Conservation (phyloP, 129 eudicot species). For the Kitagawia praeruptora region DNA sequence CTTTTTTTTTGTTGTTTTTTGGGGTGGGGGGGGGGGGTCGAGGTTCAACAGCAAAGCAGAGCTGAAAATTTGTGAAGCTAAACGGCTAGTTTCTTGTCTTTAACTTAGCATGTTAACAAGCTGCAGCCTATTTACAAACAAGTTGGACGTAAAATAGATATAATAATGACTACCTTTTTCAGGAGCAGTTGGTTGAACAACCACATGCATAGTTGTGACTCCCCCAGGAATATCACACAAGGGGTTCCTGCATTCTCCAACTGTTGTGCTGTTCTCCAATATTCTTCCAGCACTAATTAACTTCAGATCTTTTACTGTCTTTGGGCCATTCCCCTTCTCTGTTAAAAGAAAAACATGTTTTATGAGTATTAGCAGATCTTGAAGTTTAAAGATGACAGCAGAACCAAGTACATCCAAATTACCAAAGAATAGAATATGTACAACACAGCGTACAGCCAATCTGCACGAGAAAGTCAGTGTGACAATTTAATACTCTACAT, state of each 20-base stretch:
- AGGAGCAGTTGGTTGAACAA: conserved; percentile 54
- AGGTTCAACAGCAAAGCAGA: too few species aligned
- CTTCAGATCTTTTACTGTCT: conserved; percentile 72
- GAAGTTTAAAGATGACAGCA: background rate
- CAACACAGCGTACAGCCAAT: background rate
- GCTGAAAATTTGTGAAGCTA: background rate
- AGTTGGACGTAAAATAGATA: background rate
- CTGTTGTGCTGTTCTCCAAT: conserved; percentile 73
- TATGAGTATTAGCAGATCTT: background rate
- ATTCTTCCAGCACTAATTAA: conserved; percentile 73
- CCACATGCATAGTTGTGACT: conserved; percentile 82
- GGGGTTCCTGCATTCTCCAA: conserved; percentile 74
- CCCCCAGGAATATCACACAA: conserved; percentile 79
- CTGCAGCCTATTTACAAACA: background rate
- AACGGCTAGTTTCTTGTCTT: background rate
- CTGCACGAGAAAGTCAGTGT: background rate
- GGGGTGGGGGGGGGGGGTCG: background rate
- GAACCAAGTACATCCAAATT: background rate
- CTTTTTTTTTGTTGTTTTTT: background rate
- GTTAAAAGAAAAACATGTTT: conserved; percentile 14
- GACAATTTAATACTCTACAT: background rate
- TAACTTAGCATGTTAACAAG: background rate
- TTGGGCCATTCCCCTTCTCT: conserved; percentile 74
- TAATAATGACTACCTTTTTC: conserved; percentile 42
- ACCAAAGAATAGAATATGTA: background rate